These are phyloP conservation scores for Zoysia japonica DNA, from an alignment of 176 grass and related monocot species.

Conservation along the genomic window DNA sequence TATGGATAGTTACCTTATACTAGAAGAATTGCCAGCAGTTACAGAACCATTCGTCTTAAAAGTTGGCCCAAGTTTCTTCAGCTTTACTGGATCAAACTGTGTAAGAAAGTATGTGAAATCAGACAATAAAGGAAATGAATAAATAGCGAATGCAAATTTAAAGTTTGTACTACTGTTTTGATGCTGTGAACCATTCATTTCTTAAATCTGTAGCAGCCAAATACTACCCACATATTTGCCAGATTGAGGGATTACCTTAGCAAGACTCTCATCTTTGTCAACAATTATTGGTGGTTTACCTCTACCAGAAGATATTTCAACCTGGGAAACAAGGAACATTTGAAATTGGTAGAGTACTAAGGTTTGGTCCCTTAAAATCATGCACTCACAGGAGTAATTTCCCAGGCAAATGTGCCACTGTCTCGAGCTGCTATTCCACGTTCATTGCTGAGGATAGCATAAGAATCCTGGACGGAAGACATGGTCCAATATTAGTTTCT, in stretches of 20 bases:
- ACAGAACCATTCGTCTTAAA: conserved; percentile 74
- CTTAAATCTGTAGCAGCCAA: neutral
- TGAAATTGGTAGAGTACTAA: conserved; percentile 1
- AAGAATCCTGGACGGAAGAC: conserved; percentile 59
- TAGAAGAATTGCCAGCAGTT: conserved; percentile 83
- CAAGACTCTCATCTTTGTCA: conserved; percentile 89
- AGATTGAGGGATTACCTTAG: conserved; percentile 59
- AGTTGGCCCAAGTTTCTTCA: conserved; percentile 73
- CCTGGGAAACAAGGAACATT: conserved; percentile 45
- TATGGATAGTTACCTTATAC: conserved; percentile 56
- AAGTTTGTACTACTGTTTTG: neutral
- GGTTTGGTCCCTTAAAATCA: conserved; percentile 1
- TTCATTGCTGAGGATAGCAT: conserved; percentile 84
- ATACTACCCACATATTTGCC: neutral
- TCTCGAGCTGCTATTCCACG: conserved; percentile 66
- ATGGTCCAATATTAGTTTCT: neutral
- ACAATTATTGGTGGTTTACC: conserved; percentile 67
- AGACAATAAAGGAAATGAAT: neutral
- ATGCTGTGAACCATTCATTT: neutral
- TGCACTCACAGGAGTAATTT: conserved; percentile 70
- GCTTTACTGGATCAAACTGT: conserved; percentile 71
- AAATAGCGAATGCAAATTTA: neutral
- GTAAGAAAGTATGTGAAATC: conserved; percentile 32
- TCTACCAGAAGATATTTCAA: conserved; percentile 82
- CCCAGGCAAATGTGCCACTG: conserved; percentile 76